Percentiles rank a stretch among this genome's conserved stretches.
These are phyloP conservation scores for Camellia granthamiana DNA, from an alignment of 148 eudicot species.

Conservation along the genomic window DNA sequence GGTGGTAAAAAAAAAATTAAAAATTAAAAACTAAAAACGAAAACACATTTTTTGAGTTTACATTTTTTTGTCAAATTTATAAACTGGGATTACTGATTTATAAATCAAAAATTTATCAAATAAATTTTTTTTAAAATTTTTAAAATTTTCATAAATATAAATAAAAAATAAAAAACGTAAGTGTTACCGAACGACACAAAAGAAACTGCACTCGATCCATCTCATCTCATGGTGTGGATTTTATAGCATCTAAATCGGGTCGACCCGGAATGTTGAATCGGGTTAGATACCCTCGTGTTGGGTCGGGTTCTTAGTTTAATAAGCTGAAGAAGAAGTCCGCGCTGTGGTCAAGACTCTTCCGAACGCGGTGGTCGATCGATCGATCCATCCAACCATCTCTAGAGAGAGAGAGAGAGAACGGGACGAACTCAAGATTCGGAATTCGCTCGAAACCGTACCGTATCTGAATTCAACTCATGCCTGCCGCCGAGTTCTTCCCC, in stretches of 20 bases:
- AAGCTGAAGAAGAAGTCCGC: background rate
- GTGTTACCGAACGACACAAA: too few species aligned
- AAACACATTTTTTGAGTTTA: too few species aligned
- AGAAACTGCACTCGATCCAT: conserved; percentile 50
- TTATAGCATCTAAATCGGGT: background rate
- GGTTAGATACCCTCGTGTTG: background rate
- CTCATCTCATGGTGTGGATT: too few species aligned
- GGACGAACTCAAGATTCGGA: background rate
- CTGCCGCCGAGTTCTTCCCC: conserved; percentile 4
- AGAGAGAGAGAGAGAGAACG: background rate
- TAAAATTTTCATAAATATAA: too few species aligned
- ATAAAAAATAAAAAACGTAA: too few species aligned
- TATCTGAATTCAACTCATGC: conserved; percentile 3
- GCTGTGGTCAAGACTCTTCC: background rate
- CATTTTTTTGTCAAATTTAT: too few species aligned
- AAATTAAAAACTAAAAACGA: too few species aligned
- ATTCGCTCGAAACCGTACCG: background rate
- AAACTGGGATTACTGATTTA: too few species aligned
- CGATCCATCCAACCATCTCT: too few species aligned
- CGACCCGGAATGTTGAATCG: background rate
- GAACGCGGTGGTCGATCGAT: background rate
- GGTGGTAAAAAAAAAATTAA: too few species aligned
- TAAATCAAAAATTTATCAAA: too few species aligned
- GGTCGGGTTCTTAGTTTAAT: background rate
- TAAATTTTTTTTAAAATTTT: too few species aligned